Evolutionary conservation across 768 basidiomycete species (phyloP).

Genomic region (Serendipita sp.): DNA sequence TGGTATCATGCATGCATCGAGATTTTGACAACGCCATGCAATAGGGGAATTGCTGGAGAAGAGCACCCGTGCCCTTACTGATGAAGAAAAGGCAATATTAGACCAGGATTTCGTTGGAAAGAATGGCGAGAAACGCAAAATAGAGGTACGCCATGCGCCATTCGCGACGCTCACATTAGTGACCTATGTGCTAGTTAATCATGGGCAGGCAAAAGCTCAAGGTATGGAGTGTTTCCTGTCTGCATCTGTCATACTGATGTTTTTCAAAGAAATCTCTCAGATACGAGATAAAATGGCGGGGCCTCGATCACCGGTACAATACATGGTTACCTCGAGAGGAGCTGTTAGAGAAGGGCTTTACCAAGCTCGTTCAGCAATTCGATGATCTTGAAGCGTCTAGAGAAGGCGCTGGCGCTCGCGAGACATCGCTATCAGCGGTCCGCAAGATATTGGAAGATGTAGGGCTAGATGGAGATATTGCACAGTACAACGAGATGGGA

Average conservation of each 20-base stretch:
- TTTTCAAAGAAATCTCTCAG: constrained; percentile 63
- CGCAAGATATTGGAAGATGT: constrained; percentile 91
- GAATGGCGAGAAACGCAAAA: constrained; percentile 77
- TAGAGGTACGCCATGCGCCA: constrained; percentile 42
- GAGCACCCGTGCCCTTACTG: constrained; percentile 75
- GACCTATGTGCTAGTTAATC: constrained; percentile 35
- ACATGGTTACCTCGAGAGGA: constrained; percentile 86
- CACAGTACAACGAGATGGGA: constrained; percentile 93
- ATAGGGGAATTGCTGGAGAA: constrained; percentile 82
- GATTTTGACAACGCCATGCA: constrained; percentile 8
- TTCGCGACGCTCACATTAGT: background rate
- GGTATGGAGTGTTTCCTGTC: too few relatives aligned
- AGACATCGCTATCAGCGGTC: constrained; percentile 65
- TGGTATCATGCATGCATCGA: background rate
- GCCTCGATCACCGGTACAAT: constrained; percentile 73
- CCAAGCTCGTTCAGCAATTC: constrained; percentile 82
- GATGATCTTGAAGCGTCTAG: constrained; percentile 93
- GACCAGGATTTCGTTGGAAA: constrained; percentile 83
- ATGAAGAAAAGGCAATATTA: constrained; percentile 62
- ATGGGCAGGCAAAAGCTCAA: constrained; percentile 93
- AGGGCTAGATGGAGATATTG: constrained; percentile 92
- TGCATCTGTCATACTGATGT: too few relatives aligned
- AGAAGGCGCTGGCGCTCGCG: constrained; percentile 85
- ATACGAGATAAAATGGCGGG: constrained; percentile 83
- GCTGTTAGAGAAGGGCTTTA: constrained; percentile 71